phyloP scores from a whole-genome alignment of 1,139 yeast species.

The Yamadazyma oceani region DNA sequence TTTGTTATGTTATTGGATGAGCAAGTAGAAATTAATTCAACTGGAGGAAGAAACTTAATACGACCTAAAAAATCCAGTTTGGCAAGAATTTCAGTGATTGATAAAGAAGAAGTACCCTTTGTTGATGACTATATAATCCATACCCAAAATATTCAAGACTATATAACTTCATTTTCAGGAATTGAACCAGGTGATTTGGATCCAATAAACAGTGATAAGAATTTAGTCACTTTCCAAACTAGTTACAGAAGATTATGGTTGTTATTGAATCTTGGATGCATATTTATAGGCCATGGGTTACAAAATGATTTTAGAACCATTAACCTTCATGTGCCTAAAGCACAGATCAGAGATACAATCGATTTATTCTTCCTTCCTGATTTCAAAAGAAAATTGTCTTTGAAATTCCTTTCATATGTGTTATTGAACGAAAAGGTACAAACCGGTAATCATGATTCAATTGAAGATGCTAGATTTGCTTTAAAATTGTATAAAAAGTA shows the following conservation, averaged over 20 bases:
- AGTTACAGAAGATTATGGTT: conserved; percentile 90
- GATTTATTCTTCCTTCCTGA: conserved; percentile 72
- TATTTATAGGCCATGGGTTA: conserved; percentile 94
- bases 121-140: conserved; percentile 92
- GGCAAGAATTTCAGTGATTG: conserved; percentile 85
- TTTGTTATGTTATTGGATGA: conserved; percentile 85
- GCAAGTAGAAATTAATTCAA: conserved; percentile 67
- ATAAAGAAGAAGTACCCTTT: conserved; percentile 70
- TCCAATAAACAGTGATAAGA: conserved; percentile 61
- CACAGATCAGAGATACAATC: conserved; percentile 88
- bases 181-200: conserved; percentile 90
- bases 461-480: conserved; percentile 93
- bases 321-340: conserved; percentile 80
- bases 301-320: conserved; percentile 90
- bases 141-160: conserved; percentile 71
- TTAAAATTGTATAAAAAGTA: conserved; percentile 73
- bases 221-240: conserved; percentile 77
- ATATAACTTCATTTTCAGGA: conserved; percentile 88
- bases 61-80: conserved; percentile 76
- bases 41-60: conserved; percentile 67
- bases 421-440: conserved; percentile 78
- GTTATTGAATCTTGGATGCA: conserved; percentile 80
- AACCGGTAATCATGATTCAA: conserved; percentile 92
- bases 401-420: conserved; percentile 84
- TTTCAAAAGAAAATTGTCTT: conserved; percentile 74